These are phyloP conservation scores for Toxoplasma gondii DNA, from an alignment of 169 alveolate genomes.

Conservation along the genomic window DNA sequence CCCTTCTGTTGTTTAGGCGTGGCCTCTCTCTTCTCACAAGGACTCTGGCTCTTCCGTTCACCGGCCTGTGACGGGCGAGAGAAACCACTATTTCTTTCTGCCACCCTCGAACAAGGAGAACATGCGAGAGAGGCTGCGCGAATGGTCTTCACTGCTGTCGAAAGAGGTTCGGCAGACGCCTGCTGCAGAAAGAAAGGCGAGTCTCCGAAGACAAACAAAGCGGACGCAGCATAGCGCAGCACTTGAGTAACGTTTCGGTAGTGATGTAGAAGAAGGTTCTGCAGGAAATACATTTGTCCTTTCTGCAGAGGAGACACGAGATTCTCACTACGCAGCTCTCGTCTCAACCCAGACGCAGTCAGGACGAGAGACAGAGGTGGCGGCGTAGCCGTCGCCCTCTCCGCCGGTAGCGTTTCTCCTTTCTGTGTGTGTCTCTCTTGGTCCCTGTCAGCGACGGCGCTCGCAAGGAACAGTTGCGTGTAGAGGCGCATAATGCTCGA, in stretches of 20 bases:
- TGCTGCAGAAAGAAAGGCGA: not conserved
- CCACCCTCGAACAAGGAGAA: not conserved
- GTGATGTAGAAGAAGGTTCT: not conserved
- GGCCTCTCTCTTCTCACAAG: not conserved
- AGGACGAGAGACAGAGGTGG: no score
- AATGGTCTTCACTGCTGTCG: conserved; percentile 1
- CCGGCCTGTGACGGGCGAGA: not conserved
- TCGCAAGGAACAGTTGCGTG: not conserved
- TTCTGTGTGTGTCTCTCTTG: not conserved
- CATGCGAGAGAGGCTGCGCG: conserved; percentile 19
- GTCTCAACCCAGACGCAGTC: no score
- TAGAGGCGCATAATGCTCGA: not conserved
- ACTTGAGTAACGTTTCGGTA: not conserved
- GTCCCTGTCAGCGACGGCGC: not conserved
- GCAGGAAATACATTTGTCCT: not conserved
- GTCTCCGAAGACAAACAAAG: conserved; percentile 7
- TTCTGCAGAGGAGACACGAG: not conserved
- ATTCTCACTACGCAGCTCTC: no score
- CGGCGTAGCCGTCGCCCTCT: not conserved
- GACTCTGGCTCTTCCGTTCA: not conserved
- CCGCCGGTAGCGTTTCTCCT: not conserved
- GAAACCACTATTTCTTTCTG: not conserved
- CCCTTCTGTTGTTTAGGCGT: not conserved
- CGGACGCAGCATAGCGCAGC: conserved; percentile 18
- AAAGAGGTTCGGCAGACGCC: not conserved